phyloP scores from a whole-genome alignment of 352 stramenopile species.

The Phytophthora idaei region DNA sequence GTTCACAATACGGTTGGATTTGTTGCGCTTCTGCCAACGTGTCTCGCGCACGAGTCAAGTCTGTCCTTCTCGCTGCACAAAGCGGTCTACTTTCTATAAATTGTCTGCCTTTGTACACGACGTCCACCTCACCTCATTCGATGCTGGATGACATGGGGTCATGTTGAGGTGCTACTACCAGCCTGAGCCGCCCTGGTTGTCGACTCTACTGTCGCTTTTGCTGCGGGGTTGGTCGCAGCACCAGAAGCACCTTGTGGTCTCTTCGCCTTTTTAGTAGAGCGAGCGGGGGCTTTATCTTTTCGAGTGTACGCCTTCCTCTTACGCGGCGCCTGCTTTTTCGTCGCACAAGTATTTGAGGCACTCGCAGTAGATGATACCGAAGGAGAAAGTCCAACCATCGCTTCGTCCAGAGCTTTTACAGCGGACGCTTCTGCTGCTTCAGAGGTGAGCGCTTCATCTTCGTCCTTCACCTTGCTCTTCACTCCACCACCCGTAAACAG shows the following conservation, averaged over 20 bases:
- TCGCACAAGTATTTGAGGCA: constrained; percentile 1
- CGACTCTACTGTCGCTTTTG: constrained; percentile 2
- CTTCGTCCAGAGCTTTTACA: constrained; percentile 42
- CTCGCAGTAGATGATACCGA: constrained; percentile 24
- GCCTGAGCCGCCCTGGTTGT: constrained; percentile 2
- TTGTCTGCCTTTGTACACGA: constrained; percentile 21
- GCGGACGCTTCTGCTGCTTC: constrained; percentile 39
- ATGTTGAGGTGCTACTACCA: constrained; percentile 16
- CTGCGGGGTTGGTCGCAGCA: constrained; percentile 5
- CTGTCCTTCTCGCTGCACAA: constrained; percentile 10
- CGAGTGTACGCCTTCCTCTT: constrained; percentile 76
- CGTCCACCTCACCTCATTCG: constrained; percentile 6
- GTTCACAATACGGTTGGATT: constrained; percentile 44
- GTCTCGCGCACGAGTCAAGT: constrained; percentile 18
- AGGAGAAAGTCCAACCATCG: constrained; percentile 42
- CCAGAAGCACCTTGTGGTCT: constrained; percentile 15
- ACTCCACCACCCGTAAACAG: constrained; percentile 21
- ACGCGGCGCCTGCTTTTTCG: constrained; percentile 48
- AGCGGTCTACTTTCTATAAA: constrained; percentile 35
- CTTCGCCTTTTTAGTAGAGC: constrained; percentile 58
- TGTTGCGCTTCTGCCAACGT: constrained; percentile 29
- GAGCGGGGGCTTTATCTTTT: constrained; percentile 54
- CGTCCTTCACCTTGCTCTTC: constrained; percentile 22
- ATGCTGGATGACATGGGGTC: constrained; percentile 12
- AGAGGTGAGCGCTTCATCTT: constrained; percentile 25